Percentiles rank a stretch among this genome's conserved stretches.
Conservation (phyloP, 2,329 filamentous ascomycete genomes). For the Cladosporium sphaerospermum region DNA sequence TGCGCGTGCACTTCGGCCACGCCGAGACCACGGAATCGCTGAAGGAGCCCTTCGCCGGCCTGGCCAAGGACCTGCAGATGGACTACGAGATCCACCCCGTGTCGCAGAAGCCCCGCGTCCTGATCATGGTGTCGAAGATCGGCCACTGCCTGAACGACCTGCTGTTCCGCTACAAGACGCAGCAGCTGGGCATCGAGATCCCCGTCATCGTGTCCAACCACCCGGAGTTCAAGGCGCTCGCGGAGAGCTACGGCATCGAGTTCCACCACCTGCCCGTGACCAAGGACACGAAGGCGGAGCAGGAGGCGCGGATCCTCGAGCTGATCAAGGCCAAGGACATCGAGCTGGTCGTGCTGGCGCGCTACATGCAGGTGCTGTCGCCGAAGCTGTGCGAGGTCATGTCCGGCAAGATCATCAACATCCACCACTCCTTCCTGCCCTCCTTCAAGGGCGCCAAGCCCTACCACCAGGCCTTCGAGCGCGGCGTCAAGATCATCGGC, state of each 20-base stretch:
- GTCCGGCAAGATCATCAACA: slow-evolving; percentile 85
- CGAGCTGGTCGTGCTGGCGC: slow-evolving; percentile 73
- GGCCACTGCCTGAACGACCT: slow-evolving; percentile 81
- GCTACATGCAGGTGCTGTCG: slow-evolving; percentile 83
- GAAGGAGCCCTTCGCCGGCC: slow-evolving; percentile 49
- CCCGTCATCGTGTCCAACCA: slow-evolving; percentile 80
- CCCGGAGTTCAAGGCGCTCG: slow-evolving; percentile 63
- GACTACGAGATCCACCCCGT: slow-evolving; percentile 65
- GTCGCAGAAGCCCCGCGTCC: slow-evolving; percentile 63
- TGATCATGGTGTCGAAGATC: slow-evolving; percentile 88
- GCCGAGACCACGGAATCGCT: slow-evolving; percentile 46
- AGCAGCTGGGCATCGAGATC: slow-evolving; percentile 68
- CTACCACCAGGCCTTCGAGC: slow-evolving; percentile 81
- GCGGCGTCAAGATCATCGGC: slow-evolving; percentile 83
- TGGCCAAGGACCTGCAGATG: slow-evolving; percentile 61
- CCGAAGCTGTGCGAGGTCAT: slow-evolving; percentile 69
- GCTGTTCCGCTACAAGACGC: slow-evolving; percentile 69
- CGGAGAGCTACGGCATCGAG: slow-evolving; percentile 66
- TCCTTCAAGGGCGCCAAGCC: slow-evolving; percentile 84
- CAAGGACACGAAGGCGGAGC: slow-evolving; percentile 67
- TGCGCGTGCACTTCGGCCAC: slow-evolving; percentile 77
- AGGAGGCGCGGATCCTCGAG: slow-evolving; percentile 65
- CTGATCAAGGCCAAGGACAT: slow-evolving; percentile 63
- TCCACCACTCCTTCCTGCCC: slow-evolving; percentile 81
- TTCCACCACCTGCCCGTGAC: slow-evolving; percentile 78